Base-by-base conservation (phyloP, 73 alveolate species). In the Paramecium sexaurelia region DNA sequence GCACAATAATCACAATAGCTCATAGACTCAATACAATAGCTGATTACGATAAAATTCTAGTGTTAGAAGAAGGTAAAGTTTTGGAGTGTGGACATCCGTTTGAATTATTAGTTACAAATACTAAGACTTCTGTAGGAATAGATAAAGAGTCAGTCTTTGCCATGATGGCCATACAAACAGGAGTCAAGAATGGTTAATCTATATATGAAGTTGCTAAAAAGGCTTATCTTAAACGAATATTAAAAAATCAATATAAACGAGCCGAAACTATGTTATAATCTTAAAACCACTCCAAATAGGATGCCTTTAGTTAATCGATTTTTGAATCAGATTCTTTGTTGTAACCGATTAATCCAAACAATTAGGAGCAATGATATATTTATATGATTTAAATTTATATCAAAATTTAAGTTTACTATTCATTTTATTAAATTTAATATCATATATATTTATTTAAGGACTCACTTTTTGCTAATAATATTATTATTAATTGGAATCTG, bases 21-120 rank as follows among this genome's bases (percentile, higher is more conserved):
- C 98, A 95, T 91, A 93, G 96, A 85, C 85, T 95, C 43, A 92
- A 87, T 41, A 95, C 95, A 45, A 91, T 95, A n/a, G 95, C 93
- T 75, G 96, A 95, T 85, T 93, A 95, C 86, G 98, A 95, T 91
- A 90, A 93, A 57, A 90, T 95, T 75, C 55, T 95, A 43, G 98
- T 95, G 15, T 41, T 95, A 55, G 97, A 75, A 56, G 94, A 94
- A 24, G 97, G 96, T 0, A 67, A 87, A 66, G 85, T 92, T 19
- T 78, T 66, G n/a, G 98, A 95, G 73, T 85, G 92, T 55, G 98
- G 92, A 56, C 78, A 92, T 36, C 98, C 98, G 8, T 78, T 85
- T 22, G 92, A 90, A 7, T 87, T 95, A 8, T 27, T 88, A 71
- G 78, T 15, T n/a, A 36, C 40, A 10, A 32, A 88, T 26, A 17